Conservation (phyloP, 495 filamentous ascomycete species). For the Copromyces sp. region DNA sequence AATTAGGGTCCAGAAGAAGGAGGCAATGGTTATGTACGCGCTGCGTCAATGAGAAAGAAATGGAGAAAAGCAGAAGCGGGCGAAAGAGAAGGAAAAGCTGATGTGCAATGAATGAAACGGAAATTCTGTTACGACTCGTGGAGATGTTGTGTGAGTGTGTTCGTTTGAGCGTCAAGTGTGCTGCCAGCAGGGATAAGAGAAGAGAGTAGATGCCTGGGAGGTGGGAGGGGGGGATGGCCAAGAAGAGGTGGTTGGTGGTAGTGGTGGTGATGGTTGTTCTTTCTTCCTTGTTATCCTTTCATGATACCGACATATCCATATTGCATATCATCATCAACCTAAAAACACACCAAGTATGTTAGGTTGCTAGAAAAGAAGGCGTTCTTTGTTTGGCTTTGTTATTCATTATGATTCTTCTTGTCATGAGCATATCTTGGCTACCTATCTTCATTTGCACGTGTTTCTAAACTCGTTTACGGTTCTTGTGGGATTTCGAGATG, state of each 20-base stretch:
- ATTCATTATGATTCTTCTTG: not conserved
- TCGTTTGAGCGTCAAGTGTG: not conserved
- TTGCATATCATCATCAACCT: not conserved
- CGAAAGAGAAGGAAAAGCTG: not conserved
- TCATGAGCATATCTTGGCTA: not conserved
- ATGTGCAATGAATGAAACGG: not conserved
- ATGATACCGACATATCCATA: not conserved
- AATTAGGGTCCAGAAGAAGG: not conserved
- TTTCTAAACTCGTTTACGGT: too few relatives aligned
- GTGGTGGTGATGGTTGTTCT: not conserved
- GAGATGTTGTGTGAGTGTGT: not conserved
- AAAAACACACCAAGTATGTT: not conserved
- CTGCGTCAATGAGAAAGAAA: too few relatives aligned
- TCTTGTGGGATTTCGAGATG: too few relatives aligned
- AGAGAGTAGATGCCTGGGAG: not conserved
- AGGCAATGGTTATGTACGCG: not conserved
- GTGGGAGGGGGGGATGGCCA: not conserved
- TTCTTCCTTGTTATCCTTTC: not conserved
- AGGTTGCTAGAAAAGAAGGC: not conserved
- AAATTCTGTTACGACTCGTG: not conserved
- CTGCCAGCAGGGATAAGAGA: not conserved
- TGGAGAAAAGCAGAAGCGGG: not conserved
- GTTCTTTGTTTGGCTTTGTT: not conserved
- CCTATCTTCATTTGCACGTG: not conserved
- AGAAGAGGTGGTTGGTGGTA: not conserved